Evolutionary conservation across 257 asterid genomes (phyloP).

Genomic region (Avicennia marina): DNA sequence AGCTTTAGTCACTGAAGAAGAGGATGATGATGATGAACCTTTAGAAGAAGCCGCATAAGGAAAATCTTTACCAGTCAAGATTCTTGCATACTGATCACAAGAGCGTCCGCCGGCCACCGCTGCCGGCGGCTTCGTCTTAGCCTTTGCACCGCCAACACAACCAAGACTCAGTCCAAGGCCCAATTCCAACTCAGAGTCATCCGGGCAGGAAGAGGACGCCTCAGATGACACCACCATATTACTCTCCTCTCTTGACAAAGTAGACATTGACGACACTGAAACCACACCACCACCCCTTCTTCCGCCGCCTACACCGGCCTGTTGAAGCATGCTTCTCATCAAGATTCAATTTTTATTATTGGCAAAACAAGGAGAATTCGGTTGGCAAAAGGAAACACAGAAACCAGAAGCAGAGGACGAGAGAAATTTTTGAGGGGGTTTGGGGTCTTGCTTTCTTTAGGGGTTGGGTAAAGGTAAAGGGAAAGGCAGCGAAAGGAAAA

Average conservation of each 20-base stretch:
- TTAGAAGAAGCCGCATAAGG: slow-evolving; percentile 26
- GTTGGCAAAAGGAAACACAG: no score
- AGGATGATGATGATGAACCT: slow-evolving; percentile 31
- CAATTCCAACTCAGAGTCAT: neutral
- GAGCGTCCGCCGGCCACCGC: slow-evolving; percentile 7
- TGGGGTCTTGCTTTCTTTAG: no score
- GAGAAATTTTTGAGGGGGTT: no score
- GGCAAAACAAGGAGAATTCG: no score
- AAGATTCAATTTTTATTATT: no score
- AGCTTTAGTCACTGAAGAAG: slow-evolving; percentile 45
- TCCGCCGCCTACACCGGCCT: no score
- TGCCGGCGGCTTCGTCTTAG: neutral
- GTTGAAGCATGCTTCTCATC: no score
- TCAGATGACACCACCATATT: neutral
- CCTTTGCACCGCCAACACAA: neutral
- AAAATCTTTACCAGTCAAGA: slow-evolving; percentile 54
- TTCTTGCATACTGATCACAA: slow-evolving; percentile 45
- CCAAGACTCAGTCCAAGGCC: slow-evolving; percentile 3
- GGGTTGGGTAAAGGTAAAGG: no score
- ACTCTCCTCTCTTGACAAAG: neutral
- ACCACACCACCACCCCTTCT: neutral
- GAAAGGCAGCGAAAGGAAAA: no score
- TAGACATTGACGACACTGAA: no score
- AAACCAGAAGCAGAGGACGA: no score
- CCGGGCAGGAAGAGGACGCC: neutral